Evolutionary conservation across 495 filamentous ascomycete genomes (phyloP), one percentile per base, ranked within the genome.

Genomic region (Lindgomyces ingoldianus): DNA sequence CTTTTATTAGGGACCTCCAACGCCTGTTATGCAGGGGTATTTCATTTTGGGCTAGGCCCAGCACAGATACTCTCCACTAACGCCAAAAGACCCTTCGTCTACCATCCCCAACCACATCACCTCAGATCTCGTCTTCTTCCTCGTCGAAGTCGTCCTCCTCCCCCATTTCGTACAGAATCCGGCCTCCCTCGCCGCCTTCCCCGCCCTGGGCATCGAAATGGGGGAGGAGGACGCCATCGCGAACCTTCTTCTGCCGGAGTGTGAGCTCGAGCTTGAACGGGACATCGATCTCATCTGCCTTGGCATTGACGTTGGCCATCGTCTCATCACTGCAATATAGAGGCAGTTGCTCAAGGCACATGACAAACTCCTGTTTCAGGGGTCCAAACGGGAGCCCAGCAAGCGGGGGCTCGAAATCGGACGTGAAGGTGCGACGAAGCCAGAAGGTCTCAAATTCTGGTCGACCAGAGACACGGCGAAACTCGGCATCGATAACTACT

Each of bases 141-240:
- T 98, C 94, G 72, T 98, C 94, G 75, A 96, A 98, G 76, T 98
- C 95, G 78, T 98, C 94, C 78, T 96, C 95, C 54, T 84, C 83
- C 27, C 93, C 94, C 87, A 97, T 94, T 54, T 96, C 93, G 77
- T 98, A 98, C 70, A 98, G 71, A 55, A 98, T 98, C 64, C 93
- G 81, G 0, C 95, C 94, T 18, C 88, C 88, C 29, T 91, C 89
- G 12, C 93, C 91, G 12, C 89, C 89, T 0, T 86, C 87, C 0
- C 86, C 86, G 46, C 83, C 85, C 83, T 98, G 94, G 16, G 94
- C 93, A 80, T 98, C 94, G 70, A 93, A 93, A 75, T 97, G 97
- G 27, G 94, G 95, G 67, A 98, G 72, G 26, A 96, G 90, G 19
- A 98, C 86, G 2, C 89, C 90, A 70, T 97, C 91, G 59, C 94